Base-by-base conservation (phyloP, 1,139 yeast genomes). In the Suhomyces anneliseae region DNA sequence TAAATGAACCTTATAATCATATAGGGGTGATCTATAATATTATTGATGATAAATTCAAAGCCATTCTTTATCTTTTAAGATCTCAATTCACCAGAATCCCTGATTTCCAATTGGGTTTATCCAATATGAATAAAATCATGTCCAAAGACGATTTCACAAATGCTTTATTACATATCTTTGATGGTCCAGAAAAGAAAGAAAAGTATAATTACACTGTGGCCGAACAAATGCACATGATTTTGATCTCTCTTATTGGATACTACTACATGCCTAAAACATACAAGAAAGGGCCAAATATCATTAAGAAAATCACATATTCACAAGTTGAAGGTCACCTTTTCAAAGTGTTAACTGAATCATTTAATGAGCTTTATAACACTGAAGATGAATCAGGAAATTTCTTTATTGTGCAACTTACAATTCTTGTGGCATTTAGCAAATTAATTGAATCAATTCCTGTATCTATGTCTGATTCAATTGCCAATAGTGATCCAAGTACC, bases 1-100 rank as follows among this genome's bases (percentile, higher is more conserved):
- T 82, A 47, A 85, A 85, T 48, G 90, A 83, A 55, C 83, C 89
- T 1, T 81, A 81, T 55, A 80, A 81, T 54, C 87, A 83, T 55
- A 74, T 81, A 44, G 90, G 88, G 7, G 77, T 84, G 66, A 75
- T 84, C 19, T 74, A 76, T 51, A 74, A 73, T 51, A 44, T 61
- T 10, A 54, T 65, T 19, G 74, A 67, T 40, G 70, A 70, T 43
- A 70, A 68, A 44, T 64, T 56, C 40, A 60, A 58, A 27, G 72
- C 78, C 0, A 57, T 65, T 32, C 62, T 70, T 41, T 74, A 86
- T 72, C 82, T 85, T 47, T 62, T 81, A 40, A 72, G 90, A 53
- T 81, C 89, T 1, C 74, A 78, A 7, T 66, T 77, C 47, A 77
- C 90, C 2, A 74, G 87, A 50, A 58, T 70, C 24, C 70, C 78